phyloP scores from a whole-genome alignment of 2,329 filamentous ascomycete species.

The Ploettnerulaceae sp. region DNA sequence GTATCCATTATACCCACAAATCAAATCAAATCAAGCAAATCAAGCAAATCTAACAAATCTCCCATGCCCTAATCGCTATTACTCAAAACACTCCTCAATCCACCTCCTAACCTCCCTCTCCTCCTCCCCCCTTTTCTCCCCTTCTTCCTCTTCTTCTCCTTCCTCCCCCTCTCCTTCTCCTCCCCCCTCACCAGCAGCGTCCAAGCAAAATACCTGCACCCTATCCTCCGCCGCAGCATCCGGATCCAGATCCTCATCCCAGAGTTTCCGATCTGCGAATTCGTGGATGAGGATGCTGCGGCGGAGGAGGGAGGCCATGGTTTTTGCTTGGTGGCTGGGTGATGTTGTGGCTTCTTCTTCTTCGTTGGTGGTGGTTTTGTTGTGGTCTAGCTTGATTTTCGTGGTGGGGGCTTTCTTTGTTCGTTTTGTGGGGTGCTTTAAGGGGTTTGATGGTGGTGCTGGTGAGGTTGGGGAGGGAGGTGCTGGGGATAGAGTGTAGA shows the following conservation, averaged over 20 bases:
- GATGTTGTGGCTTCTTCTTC: not conserved
- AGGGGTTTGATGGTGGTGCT: not conserved
- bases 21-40: too few relatives aligned
- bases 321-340: constrained; percentile 22
- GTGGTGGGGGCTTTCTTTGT: not conserved
- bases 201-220: constrained; percentile 11
- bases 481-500: constrained; percentile 8
- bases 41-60: too few relatives aligned
- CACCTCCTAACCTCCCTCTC: constrained; percentile 15
- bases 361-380: not conserved
- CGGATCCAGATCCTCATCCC: constrained; percentile 25
- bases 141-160: not conserved
- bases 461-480: not conserved
- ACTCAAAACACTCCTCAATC: constrained; percentile 17
- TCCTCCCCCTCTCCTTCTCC: not conserved
- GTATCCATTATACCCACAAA: too few relatives aligned
- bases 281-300: constrained; percentile 28
- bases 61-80: too few relatives aligned
- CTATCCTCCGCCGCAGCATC: constrained; percentile 17
- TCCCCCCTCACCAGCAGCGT: not conserved
- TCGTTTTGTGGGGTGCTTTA: not conserved
- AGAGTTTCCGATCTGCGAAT: constrained; percentile 19
- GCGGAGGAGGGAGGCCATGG: constrained; percentile 25
- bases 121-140: constrained; percentile 3
- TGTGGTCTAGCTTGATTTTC: not conserved